Base-by-base conservation (phyloP, 352 stramenopile species). In the Pythium phragmitis region DNA sequence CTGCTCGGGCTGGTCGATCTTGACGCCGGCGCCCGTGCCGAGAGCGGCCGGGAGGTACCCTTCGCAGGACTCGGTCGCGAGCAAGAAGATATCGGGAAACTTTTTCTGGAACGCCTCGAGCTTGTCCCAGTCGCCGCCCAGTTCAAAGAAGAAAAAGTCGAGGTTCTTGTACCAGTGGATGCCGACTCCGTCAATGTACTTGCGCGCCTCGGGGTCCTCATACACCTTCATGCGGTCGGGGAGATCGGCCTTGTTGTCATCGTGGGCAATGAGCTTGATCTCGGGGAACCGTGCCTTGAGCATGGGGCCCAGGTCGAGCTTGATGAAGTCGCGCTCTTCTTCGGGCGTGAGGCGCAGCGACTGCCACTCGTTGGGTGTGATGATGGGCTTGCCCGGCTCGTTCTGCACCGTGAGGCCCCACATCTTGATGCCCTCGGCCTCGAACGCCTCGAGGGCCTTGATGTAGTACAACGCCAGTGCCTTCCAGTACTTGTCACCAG, bases 321-420 rank as follows among this genome's bases (percentile, higher is more conserved):
- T 87, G 53, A 95, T 73, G 48, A 92, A 96, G 61, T 82, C 76
- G 34, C 76, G 70, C 66, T 91, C 75, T 17, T 75, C 42, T 7
- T 48, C 62, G 8, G 53, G 36, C 14, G 68, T 76, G 26, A 88
- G 71, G 5, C 81, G 75, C 11, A 87, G 65, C 19, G 70, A 80
- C 63, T 91, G 79, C 80, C 83, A 93, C 36, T 72, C 60, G 73
- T 42, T 42, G 21, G 69, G 65, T 28, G 73, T 52, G 2, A 87
- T 36, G 8, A 67, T 50, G 55, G 79, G 69, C 45, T 75, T 65
- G 19, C 82, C 76, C 12, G 87, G 84, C 63, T 97, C 88, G 68
- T 96, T 96, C 74, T 96, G 88, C 26, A 82, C 75, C n/a, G 88
- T 96, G n/a, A 96, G 66, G 26, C 69, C 85, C 85, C 85, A 96